phyloP scores from a whole-genome alignment of 495 filamentous ascomycete species.

The Penicillium macrosclerotiorum region DNA sequence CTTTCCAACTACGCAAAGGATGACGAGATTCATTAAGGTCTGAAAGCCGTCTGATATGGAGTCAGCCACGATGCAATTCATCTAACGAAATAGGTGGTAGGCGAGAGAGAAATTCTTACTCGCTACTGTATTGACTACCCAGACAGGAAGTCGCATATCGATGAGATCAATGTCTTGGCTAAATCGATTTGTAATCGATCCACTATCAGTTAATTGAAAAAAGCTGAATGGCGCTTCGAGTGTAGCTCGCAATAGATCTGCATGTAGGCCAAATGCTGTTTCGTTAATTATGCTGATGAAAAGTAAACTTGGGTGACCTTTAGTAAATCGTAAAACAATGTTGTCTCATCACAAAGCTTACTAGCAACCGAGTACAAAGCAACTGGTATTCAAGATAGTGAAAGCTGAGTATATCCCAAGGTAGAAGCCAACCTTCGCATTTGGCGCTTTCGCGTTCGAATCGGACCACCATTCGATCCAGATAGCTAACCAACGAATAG shows the following conservation, averaged over 20 bases:
- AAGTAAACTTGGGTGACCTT: too few relatives aligned
- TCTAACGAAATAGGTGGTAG: too few relatives aligned
- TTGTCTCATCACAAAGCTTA: not conserved
- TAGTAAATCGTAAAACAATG: not conserved
- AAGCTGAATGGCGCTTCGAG: constrained; percentile 10
- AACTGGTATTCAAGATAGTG: not conserved
- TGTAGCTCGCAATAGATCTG: not conserved
- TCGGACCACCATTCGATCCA: constrained; percentile 6
- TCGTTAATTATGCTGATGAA: not conserved
- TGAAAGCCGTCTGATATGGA: not conserved
- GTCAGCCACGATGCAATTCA: too few relatives aligned
- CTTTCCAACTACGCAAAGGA: constrained; percentile 24
- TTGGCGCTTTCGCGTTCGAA: not conserved
- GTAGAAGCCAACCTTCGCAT: constrained; percentile 3
- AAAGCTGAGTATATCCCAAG: constrained; percentile 1
- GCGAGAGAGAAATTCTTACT: constrained; percentile 1
- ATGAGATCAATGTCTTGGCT: constrained; percentile 43
- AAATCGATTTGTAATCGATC: constrained; percentile 11
- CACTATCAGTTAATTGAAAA: constrained; percentile 10
- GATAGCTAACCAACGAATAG: too few relatives aligned
- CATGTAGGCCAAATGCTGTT: not conserved
- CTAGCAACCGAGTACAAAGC: not conserved
- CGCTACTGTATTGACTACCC: not conserved
- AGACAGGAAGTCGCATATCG: constrained; percentile 37
- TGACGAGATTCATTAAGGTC: constrained; percentile 22